phyloP scores from a whole-genome alignment of 129 eudicot genomes.

The Flaveria trinervia region DNA sequence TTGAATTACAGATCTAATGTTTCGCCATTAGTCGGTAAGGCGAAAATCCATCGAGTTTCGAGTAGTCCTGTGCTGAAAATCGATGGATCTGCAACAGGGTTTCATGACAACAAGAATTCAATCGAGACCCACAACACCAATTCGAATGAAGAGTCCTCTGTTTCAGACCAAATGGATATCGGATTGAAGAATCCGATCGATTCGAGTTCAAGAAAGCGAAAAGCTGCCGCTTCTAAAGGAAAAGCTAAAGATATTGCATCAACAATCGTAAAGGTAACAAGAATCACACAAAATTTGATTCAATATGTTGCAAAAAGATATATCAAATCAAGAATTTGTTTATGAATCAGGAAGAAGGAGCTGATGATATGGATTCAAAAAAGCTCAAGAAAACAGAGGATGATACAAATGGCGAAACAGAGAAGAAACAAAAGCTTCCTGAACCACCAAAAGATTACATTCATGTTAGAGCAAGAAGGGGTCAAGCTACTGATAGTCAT shows the following conservation, averaged over 20 bases:
- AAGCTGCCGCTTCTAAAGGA: conserved; percentile 45
- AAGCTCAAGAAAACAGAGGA: conserved; percentile 54
- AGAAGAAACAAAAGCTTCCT: conserved; percentile 49
- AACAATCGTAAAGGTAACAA: conserved; percentile 36
- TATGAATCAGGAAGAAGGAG: conserved; percentile 55
- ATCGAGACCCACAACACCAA: conserved; percentile 41
- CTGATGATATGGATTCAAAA: conserved; percentile 45
- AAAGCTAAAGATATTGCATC: conserved; percentile 57
- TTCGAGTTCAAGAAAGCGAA: conserved; percentile 61
- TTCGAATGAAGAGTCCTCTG: conserved; percentile 79
- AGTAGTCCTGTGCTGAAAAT: conserved; percentile 68
- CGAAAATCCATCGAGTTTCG: conserved; percentile 59
- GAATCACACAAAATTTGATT: background rate
- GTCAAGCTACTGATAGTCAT: conserved; percentile 98
- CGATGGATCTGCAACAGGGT: conserved; percentile 48
- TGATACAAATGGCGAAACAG: conserved; percentile 43
- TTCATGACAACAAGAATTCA: conserved; percentile 35
- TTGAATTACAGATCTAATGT: conserved; percentile 43
- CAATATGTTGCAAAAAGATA: no score
- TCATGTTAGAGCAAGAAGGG: conserved; percentile 98
- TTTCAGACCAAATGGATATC: conserved; percentile 68
- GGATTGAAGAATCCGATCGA: conserved; percentile 40
- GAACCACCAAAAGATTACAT: conserved; percentile 92
- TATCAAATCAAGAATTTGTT: background rate
- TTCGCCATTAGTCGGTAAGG: conserved; percentile 28